A percentile compares a stretch with the other conserved stretches of the same genome.
Conservation (phyloP, 2,329 filamentous ascomycete species). For the Laburnicola sp. region DNA sequence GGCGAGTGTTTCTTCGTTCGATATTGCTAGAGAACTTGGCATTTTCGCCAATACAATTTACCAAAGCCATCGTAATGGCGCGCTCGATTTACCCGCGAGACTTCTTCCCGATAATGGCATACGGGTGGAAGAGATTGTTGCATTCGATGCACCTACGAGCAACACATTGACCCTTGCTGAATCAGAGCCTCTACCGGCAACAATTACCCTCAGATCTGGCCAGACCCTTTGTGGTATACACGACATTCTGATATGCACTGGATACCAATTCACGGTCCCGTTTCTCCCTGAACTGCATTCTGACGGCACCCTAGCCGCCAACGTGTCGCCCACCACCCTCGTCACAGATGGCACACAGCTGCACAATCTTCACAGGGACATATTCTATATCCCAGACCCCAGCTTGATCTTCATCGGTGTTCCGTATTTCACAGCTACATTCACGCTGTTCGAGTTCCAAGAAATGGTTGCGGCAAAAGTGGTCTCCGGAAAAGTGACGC, state of each 20-base stretch:
- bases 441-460: constrained; percentile 71
- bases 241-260: constrained; percentile 66
- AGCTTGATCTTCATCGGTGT: constrained; percentile 66
- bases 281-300: constrained; percentile 60
- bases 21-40: constrained; percentile 59
- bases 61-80: constrained; percentile 63
- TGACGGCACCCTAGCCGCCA: constrained; percentile 48
- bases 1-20: constrained; percentile 58
- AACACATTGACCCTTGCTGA: background rate
- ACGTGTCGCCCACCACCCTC: constrained; percentile 58
- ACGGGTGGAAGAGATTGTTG: constrained; percentile 57
- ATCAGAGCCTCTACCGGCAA: constrained; percentile 52
- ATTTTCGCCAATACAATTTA: constrained; percentile 51
- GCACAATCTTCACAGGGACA: constrained; percentile 71
- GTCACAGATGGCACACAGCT: constrained; percentile 66
- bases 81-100: constrained; percentile 60
- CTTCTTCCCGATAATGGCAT: constrained; percentile 59
- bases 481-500: constrained; percentile 53
- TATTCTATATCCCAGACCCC: constrained; percentile 71
- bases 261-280: constrained; percentile 69
- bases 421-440: constrained; percentile 68
- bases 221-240: constrained; percentile 59
- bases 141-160: constrained; percentile 45
- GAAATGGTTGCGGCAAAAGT: constrained; percentile 63
- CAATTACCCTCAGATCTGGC: constrained; percentile 58